phyloP scores from a whole-genome alignment of 108 stramenopile genomes.

The Nitzschia inconspicua region DNA sequence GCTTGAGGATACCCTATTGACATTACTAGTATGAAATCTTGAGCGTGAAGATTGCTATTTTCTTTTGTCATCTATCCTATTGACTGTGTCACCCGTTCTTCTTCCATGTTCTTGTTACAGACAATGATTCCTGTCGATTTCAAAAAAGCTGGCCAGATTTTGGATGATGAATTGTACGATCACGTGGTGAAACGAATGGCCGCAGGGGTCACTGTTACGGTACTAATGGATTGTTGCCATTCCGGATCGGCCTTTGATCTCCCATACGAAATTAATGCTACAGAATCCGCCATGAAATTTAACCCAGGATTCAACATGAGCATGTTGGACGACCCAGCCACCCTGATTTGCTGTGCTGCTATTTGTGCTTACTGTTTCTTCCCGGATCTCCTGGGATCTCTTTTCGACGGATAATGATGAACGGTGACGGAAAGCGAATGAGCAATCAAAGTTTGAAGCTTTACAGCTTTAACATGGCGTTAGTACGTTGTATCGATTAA shows the following conservation, averaged over 20 bases:
- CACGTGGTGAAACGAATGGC: constrained; percentile 72
- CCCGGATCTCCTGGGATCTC: too few relatives aligned
- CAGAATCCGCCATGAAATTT: constrained; percentile 40
- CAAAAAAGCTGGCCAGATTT: constrained; percentile 74
- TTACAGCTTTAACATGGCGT: too few relatives aligned
- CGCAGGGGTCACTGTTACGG: constrained; percentile 74
- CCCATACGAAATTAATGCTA: constrained; percentile 75
- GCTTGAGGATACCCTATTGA: not conserved
- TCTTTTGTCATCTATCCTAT: too few relatives aligned
- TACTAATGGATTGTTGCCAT: constrained; percentile 80
- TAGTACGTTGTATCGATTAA: too few relatives aligned
- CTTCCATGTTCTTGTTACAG: constrained; percentile 77
- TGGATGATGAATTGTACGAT: constrained; percentile 82
- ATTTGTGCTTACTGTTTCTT: too few relatives aligned
- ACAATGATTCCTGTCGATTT: constrained; percentile 93
- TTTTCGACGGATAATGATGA: too few relatives aligned
- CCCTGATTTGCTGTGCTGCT: not conserved
- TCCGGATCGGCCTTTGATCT: constrained; percentile 79
- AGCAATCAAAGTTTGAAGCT: too few relatives aligned
- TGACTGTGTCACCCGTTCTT: too few relatives aligned
- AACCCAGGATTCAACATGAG: constrained; percentile 32
- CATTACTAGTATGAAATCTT: not conserved
- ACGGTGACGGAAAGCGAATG: too few relatives aligned
- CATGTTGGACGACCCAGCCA: constrained; percentile 12
- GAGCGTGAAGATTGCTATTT: not conserved